Base-by-base conservation (phyloP, 768 basidiomycete species). In the Brasilioporus rufonigricans region DNA sequence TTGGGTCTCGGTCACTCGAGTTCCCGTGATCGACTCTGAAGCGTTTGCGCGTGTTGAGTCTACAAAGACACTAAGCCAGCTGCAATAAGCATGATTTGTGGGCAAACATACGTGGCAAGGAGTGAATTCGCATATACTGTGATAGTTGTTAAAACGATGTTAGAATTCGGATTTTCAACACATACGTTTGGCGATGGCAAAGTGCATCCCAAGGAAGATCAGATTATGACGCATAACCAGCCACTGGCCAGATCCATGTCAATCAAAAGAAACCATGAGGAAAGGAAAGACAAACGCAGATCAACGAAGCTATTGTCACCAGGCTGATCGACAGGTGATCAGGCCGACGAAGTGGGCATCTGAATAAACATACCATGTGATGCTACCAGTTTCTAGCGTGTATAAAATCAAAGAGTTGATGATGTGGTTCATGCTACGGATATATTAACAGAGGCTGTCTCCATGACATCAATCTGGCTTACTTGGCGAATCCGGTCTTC, bases 361-460 rank as follows among this genome's bases (percentile, higher is more conserved):
- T 32, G 1, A 23, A 23, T 14, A 8, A 27, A 52, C 58, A 4
- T 52, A 75, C 76, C 74, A 75, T 24, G 82, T 82, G 19, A 82
- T 41, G 4, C 75, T 64, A 38, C 81, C 82, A 16, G 76, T 80
- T 59, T 83, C 82, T 31, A 83, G 71, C 0, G 80, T 76, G 53
- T 83, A 82, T 2, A 80, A 56, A 48, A 82, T 78, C 57, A 82
- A 60, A 0, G 70, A 65, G 53, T 82, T 81, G 43, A 83, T 71
- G 33, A 82, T 61, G 31, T 75, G 73, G 49, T 79, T 78, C 67
- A 83, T 68, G 55, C 80, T 81, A 48, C 14, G 13, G 7, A 31
- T 14, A 1, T 0, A 50, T 14, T 9, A 23, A 59, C 29, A 56
- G 43, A 19, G 38, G 10, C 12, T 40, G 26, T 45, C 2, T 2